A percentile compares a stretch with the other conserved stretches of the same genome.
Evolutionary conservation across 805 yeast species (phyloP).

Genomic region (Candida incommunis): DNA sequence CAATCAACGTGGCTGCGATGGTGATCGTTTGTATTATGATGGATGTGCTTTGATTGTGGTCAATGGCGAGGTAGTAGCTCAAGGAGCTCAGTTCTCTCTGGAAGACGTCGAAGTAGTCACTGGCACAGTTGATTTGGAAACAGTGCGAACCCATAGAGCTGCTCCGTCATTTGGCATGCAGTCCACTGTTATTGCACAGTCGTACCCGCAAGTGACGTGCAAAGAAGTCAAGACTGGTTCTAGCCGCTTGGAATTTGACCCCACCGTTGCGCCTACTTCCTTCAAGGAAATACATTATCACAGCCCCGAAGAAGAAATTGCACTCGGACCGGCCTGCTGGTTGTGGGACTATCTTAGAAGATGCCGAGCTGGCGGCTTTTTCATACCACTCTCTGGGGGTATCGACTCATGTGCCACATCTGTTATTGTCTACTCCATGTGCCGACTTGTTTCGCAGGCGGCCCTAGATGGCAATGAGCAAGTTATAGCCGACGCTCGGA

Average conservation of each 20-base stretch:
- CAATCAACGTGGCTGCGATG: conserved; percentile 96
- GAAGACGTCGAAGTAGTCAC: conserved; percentile 86
- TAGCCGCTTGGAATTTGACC: conserved; percentile 32
- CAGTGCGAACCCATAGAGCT: conserved; percentile 70
- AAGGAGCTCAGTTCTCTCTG: conserved; percentile 81
- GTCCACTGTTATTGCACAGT: conserved; percentile 24
- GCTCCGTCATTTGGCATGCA: conserved; percentile 66
- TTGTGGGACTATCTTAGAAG: conserved; percentile 95
- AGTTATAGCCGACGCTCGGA: conserved; percentile 64
- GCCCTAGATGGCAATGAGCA: conserved; percentile 52
- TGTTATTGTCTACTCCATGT: conserved; percentile 87
- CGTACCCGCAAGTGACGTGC: conserved; percentile 13
- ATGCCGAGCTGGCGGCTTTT: conserved; percentile 80
- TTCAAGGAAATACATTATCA: conserved; percentile 44
- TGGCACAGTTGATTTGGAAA: conserved; percentile 92
- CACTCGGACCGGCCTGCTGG: conserved; percentile 99
- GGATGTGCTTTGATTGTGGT: conserved; percentile 93
- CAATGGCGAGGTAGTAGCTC: conserved; percentile 85
- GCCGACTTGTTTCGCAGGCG: conserved; percentile 66
- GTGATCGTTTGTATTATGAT: conserved; percentile 91
- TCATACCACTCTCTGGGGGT: conserved; percentile 92
- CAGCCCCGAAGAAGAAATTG: conserved; percentile 89
- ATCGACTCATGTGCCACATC: conserved; percentile 98
- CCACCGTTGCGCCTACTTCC: conserved; percentile 43
- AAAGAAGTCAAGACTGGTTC: conserved; percentile 9